These are phyloP conservation scores for Thraustochytrium sp. DNA, from an alignment of 352 stramenopile species.

Conservation along the genomic window DNA sequence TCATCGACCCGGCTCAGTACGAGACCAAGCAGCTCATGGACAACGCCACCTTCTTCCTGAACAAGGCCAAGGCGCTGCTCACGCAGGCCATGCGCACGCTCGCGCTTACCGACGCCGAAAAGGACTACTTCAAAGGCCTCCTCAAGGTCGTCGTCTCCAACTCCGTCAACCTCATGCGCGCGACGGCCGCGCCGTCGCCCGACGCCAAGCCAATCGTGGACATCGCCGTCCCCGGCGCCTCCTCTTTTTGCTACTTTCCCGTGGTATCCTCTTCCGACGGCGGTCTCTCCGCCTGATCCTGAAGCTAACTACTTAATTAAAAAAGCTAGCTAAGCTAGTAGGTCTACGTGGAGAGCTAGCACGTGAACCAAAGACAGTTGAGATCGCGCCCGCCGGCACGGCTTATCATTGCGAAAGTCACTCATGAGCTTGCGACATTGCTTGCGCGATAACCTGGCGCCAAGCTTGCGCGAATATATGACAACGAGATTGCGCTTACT, in stretches of 20 bases:
- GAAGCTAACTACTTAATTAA: too few species aligned
- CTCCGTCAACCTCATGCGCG: background rate
- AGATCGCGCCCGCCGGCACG: too few species aligned
- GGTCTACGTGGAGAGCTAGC: too few species aligned
- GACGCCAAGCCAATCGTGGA: background rate
- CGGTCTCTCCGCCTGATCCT: too few species aligned
- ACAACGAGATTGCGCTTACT: too few species aligned
- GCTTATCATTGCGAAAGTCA: too few species aligned
- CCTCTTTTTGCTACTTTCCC: background rate
- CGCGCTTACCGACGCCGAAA: background rate
- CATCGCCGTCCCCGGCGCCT: background rate
- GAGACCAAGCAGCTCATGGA: background rate
- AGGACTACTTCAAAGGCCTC: background rate
- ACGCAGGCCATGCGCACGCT: background rate
- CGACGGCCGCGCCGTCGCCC: background rate
- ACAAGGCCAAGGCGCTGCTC: background rate
- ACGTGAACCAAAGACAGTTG: too few species aligned
- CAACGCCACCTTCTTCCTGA: background rate
- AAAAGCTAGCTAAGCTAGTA: too few species aligned
- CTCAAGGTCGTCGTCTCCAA: constrained; percentile 27
- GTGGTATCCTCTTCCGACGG: background rate
- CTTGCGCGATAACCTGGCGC: too few species aligned
- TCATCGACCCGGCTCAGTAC: constrained; percentile 20
- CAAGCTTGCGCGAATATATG: too few species aligned
- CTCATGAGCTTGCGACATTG: too few species aligned